Percentiles rank a stretch among this genome's conserved stretches.
These are phyloP conservation scores for Tolypocladium inflatum DNA, from an alignment of 2,329 filamentous ascomycete genomes.

Conservation along the genomic window DNA sequence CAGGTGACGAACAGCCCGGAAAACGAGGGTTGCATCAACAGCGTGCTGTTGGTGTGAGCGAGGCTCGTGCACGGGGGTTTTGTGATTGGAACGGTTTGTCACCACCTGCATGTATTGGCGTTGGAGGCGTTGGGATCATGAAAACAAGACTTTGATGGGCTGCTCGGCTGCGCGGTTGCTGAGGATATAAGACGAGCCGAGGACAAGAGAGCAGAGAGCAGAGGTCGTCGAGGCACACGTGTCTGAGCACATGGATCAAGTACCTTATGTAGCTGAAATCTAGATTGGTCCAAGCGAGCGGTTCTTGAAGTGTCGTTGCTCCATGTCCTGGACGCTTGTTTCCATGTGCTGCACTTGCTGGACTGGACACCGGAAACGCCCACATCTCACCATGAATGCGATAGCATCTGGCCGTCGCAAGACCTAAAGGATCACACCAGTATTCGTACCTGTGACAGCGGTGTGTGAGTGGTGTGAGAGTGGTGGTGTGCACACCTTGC, in stretches of 20 bases:
- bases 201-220: background rate
- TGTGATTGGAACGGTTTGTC: background rate
- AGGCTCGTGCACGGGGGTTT: background rate
- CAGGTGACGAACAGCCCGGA: constrained; percentile 37
- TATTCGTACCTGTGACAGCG: background rate
- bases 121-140: constrained; percentile 12
- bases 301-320: background rate
- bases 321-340: too few species aligned
- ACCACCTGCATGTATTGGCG: constrained; percentile 16
- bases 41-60: constrained; percentile 21
- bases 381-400: background rate
- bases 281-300: background rate
- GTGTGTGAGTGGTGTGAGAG: background rate
- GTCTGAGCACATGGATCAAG: background rate
- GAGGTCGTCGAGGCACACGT: background rate
- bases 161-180: background rate
- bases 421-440: background rate
- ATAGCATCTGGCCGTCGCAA: too few species aligned
- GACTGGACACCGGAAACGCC: too few species aligned
- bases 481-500: background rate
- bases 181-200: background rate
- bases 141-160: background rate
- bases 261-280: background rate
- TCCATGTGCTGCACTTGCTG: background rate
- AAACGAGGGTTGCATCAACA: constrained; percentile 37